Evolutionary conservation across 108 stramenopile genomes (phyloP), one percentile per base, ranked within the genome.

Genomic region (Nannochloropsis granulata): DNA sequence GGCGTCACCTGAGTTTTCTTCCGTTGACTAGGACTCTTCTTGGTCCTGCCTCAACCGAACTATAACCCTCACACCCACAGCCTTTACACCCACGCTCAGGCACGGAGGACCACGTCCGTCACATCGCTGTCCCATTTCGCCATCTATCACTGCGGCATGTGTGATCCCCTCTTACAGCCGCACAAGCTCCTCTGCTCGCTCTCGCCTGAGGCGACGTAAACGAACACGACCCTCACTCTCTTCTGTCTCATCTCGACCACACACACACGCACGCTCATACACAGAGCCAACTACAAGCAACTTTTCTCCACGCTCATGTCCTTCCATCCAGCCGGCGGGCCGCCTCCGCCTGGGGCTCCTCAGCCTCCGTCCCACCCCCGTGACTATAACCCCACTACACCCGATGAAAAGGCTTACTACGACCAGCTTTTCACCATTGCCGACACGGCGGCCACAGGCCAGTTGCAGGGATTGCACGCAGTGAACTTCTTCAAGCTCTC

Each of bases 401-500:
- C 79, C 44, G 82, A 83, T 21, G 86, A 86, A 25, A 86, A 45
- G 23, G 43, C 34, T 23, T 86, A 86, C 90, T 97, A 94, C 90
- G 89, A 93, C 83, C 92, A 85, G 42, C 90, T 97, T 45, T 97
- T 97, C 85, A 80, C 85, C 43, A 83, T 89, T 13, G 96, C 96
- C 46, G 96, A 95, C 83, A 84, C 84, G 13, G 45, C 92, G 43
- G 24, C 84, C 7, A 82, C 84, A 2, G 93, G 94, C 8, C 83
- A 86, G 44, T 90, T 97, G 82, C 89, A 91, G 16, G 96, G 96
- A 13, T 88, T 82, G 13, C 83, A 93, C 43, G 96, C 96, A 7
- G 96, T 97, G 8, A 84, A 89, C 81, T 97, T 97, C 88, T 94
- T 97, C 82, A 88, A 90, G 25, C 90, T 90, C 14, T 94, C 94